phyloP scores from a whole-genome alignment of 2,329 filamentous ascomycete species.

The Camptophora hylomeconis region DNA sequence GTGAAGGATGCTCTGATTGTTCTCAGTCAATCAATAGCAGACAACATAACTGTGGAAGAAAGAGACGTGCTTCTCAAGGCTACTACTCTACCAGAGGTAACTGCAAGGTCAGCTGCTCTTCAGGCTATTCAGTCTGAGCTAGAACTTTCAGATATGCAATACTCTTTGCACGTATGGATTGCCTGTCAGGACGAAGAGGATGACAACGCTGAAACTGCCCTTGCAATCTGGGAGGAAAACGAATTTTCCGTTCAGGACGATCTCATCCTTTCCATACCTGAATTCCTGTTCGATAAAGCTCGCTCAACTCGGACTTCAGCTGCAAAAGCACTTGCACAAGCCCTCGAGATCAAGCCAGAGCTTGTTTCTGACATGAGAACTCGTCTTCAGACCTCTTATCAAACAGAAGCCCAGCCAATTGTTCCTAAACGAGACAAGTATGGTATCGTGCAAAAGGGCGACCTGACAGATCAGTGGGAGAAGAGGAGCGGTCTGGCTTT shows the following conservation, averaged over 20 bases:
- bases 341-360: slow-evolving; percentile 47
- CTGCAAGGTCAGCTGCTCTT: slow-evolving; percentile 71
- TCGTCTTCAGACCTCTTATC: slow-evolving; percentile 57
- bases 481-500: slow-evolving; percentile 76
- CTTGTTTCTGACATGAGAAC: slow-evolving; percentile 51
- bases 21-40: slow-evolving; percentile 69
- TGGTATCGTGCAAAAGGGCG: slow-evolving; percentile 84
- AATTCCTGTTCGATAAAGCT: slow-evolving; percentile 70
- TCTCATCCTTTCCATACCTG: slow-evolving; percentile 54
- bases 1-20: slow-evolving; percentile 88
- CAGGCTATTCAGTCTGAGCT: slow-evolving; percentile 86
- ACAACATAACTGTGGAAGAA: slow-evolving; percentile 63
- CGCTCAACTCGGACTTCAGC: slow-evolving; percentile 71
- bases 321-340: slow-evolving; percentile 66
- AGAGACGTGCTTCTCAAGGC: slow-evolving; percentile 65
- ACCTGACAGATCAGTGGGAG: slow-evolving; percentile 84
- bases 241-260: slow-evolving; percentile 56
- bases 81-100: slow-evolving; percentile 61
- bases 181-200: slow-evolving; percentile 81
- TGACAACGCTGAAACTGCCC: slow-evolving; percentile 72
- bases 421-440: slow-evolving; percentile 79
- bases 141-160: slow-evolving; percentile 75
- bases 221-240: slow-evolving; percentile 92
- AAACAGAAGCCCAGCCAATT: slow-evolving; percentile 67
- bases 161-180: slow-evolving; percentile 86